These are phyloP conservation scores for Arachnomyces sp. DNA, from an alignment of 2,329 filamentous ascomycete genomes.

Conservation along the genomic window DNA sequence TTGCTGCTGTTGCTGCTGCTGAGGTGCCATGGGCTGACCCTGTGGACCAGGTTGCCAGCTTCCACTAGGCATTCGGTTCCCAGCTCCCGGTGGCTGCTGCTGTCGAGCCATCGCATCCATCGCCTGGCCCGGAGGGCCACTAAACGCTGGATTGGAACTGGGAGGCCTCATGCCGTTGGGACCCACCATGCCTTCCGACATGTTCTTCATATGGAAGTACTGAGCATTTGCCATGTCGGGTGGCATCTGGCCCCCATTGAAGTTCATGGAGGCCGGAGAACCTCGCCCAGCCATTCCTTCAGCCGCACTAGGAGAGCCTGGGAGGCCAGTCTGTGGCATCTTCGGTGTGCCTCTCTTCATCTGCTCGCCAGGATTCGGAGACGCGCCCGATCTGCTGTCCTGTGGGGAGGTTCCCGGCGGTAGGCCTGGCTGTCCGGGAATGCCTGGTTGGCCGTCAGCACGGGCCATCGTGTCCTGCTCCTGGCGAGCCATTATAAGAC, in stretches of 20 bases:
- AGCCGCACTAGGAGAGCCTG: constrained; percentile 49
- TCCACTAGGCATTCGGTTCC: constrained; percentile 32
- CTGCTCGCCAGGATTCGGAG: constrained; percentile 53
- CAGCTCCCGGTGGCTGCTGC: constrained; percentile 25
- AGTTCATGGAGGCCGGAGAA: constrained; percentile 52
- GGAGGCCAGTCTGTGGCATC: constrained; percentile 48
- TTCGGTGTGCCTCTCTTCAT: constrained; percentile 57
- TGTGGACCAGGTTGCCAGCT: constrained; percentile 32
- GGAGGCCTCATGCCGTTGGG: constrained; percentile 51
- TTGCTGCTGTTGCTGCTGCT: constrained; percentile 30
- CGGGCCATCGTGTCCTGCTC: constrained; percentile 56
- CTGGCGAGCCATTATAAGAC: constrained; percentile 57
- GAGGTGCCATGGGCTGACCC: constrained; percentile 40
- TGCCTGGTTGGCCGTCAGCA: constrained; percentile 40
- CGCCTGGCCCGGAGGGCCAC: constrained; percentile 36
- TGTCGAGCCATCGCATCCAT: constrained; percentile 27
- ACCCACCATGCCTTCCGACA: constrained; percentile 33
- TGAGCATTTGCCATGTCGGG: constrained; percentile 32
- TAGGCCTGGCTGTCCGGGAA: constrained; percentile 40
- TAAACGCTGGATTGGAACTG: constrained; percentile 45
- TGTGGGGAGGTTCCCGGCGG: constrained; percentile 49
- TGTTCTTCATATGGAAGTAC: constrained; percentile 38
- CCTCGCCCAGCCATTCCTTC: constrained; percentile 48
- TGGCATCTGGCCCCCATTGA: constrained; percentile 45
- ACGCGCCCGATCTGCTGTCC: constrained; percentile 49